Conservation (phyloP, 2,329 filamentous ascomycete genomes). For the Microthyrium microscopicum region DNA sequence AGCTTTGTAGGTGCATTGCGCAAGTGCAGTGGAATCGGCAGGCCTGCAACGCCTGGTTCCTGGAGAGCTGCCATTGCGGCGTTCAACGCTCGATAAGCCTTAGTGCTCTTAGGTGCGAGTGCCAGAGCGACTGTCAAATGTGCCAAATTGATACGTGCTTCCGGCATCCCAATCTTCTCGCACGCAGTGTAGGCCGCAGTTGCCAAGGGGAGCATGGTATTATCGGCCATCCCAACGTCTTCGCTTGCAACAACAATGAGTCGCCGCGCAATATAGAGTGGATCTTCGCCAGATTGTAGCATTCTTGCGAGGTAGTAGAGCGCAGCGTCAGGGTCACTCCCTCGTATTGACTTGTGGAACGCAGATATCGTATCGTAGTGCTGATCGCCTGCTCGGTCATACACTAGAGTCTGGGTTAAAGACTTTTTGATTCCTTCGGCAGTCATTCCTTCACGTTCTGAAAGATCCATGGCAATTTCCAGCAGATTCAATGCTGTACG, state of each 20-base stretch:
- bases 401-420: conserved; percentile 83
- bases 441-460: conserved; percentile 46
- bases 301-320: conserved; percentile 93
- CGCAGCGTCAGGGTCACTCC: conserved; percentile 69
- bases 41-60: conserved; percentile 65
- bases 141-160: conserved; percentile 80
- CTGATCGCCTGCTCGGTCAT: conserved; percentile 86
- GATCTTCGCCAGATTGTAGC: conserved; percentile 89
- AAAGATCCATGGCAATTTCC: conserved; percentile 70
- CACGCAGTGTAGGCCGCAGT: conserved; percentile 74
- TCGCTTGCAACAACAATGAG: conserved; percentile 93
- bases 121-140: conserved; percentile 73
- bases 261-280: conserved; percentile 76
- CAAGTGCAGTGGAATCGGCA: conserved; percentile 75
- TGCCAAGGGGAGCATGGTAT: conserved; percentile 63
- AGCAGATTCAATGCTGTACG: conserved; percentile 84
- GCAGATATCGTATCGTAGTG: conserved; percentile 97
- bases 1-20: conserved; percentile 81
- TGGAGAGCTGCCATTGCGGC: conserved; percentile 63
- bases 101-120: conserved; percentile 69
- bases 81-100: conserved; percentile 67
- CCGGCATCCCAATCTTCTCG: conserved; percentile 88
- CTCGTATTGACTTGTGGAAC: conserved; percentile 89
- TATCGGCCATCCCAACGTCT: conserved; percentile 83
- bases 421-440: conserved; percentile 62